Evolutionary conservation across 1,284 basidiomycete genomes (phyloP), one percentile per base, ranked within the genome.

Genomic region (Kalmanozyma brasiliensis): DNA sequence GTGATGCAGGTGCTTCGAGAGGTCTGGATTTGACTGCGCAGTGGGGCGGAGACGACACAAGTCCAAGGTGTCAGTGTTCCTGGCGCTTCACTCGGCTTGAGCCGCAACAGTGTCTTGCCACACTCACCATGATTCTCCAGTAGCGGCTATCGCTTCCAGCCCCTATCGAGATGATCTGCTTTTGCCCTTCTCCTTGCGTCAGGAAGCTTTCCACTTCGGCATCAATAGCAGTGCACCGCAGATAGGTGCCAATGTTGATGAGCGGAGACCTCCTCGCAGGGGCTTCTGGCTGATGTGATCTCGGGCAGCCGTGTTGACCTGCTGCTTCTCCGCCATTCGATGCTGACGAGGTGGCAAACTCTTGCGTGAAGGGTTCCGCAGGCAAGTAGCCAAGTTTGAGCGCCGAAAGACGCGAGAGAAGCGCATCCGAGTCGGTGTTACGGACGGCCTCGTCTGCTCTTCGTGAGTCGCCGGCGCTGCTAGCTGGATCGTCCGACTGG

Each of bases 221-320:
- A 78, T 98, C 96, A 41, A 98, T 88, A 2, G 88, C 89, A 43
- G 86, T 85, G 0, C 91, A 90, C 49, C 96, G 87, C 52, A 96
- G 88, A 72, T 91, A 92, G 1, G 95, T 98, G 8, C 95, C 95
- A 41, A 97, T 86, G 81, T 98, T 98, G 85, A 98, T 98, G 70
- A 98, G 84, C 0, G 94, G 94, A 34, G 87, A 87, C 80, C 22
- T 84, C 81, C 57, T 90, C 86, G 82, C 87, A 87, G 82, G 29
- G 14, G 43, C n/a, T 10, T 40, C 42, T 6, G 29, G 29, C 16
- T 40, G 52, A 22, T 46, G 36, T 3, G 52, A 22, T 2, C 43
- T 35, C 14, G 43, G 19, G 14, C 42, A 43, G 8, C 48, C 35
- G 10, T 23, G 22, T 14, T 11, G 30, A 20, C 9, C n/a, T 20